These are phyloP conservation scores for Pyrus communis DNA, from an alignment of 306 rosid species.

Conservation along the genomic window DNA sequence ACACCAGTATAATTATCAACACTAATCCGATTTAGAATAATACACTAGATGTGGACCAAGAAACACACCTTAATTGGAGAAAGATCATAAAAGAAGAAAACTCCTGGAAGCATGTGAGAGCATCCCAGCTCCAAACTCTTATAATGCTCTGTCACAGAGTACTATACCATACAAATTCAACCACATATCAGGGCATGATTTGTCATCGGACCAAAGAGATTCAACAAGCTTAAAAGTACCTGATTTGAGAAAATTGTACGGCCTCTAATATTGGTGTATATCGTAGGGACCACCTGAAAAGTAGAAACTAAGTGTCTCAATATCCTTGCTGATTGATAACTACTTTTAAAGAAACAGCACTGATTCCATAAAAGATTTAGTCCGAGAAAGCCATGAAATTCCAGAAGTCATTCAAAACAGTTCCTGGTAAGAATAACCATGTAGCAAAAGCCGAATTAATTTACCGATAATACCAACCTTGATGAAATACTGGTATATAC, in stretches of 20 bases:
- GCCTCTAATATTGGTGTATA: conserved; percentile 58
- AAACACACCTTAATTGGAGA: conserved; percentile 77
- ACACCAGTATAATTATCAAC: not conserved
- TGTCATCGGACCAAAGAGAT: not conserved
- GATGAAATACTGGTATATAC: conserved; percentile 76
- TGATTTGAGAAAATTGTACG: conserved; percentile 66
- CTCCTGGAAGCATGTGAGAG: conserved; percentile 49
- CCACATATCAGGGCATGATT: conserved; percentile 18
- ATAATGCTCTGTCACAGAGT: conserved; percentile 91
- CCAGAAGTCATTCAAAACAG: not conserved
- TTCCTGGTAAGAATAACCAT: not conserved
- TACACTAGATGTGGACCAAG: not conserved
- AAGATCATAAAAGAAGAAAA: conserved; percentile 73
- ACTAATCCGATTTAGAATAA: not conserved
- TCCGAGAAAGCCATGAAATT: not conserved
- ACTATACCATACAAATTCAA: conserved; percentile 42
- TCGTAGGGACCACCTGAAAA: conserved; percentile 85
- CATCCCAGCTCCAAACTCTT: conserved; percentile 52
- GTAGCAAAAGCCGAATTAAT: not conserved
- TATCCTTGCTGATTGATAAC: not conserved
- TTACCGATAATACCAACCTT: conserved; percentile 49
- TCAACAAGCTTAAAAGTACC: conserved; percentile 39
- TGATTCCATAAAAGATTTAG: too few relatives aligned
- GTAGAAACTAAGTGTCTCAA: not conserved
- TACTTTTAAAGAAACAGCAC: not conserved